phyloP scores from a whole-genome alignment of 352 stramenopile genomes.

The Phytophthora pisi region DNA sequence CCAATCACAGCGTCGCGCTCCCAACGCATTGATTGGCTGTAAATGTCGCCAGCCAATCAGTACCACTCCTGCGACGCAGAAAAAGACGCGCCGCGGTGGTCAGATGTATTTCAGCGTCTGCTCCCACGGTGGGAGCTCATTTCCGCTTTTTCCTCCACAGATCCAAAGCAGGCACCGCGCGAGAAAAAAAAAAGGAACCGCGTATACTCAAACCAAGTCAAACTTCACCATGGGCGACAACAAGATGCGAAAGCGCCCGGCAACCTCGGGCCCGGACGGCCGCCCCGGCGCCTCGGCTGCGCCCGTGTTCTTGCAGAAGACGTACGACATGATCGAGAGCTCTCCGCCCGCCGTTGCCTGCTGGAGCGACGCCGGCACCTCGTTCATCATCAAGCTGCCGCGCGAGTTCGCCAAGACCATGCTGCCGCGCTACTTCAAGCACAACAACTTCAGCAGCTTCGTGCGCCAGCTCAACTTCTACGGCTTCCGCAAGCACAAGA shows the following conservation, averaged over 20 bases:
- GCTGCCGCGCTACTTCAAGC: constrained; percentile 94
- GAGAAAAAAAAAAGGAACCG: constrained; percentile 37
- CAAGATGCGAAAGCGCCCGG: constrained; percentile 43
- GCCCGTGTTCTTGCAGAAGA: constrained; percentile 93
- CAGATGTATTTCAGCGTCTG: constrained; percentile 32
- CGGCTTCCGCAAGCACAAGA: constrained; percentile 94
- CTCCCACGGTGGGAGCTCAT: constrained; percentile 28
- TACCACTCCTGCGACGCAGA: constrained; percentile 2
- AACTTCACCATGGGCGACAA: constrained; percentile 34
- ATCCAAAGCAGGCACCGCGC: constrained; percentile 1
- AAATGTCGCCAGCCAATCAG: constrained; percentile 14
- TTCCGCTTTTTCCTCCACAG: constrained; percentile 31
- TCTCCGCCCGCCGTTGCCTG: constrained; percentile 73
- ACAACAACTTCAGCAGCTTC: constrained; percentile 95
- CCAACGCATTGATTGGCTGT: constrained; percentile 18
- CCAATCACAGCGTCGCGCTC: constrained; percentile 1
- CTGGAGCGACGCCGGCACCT: constrained; percentile 83
- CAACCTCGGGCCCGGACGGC: constrained; percentile 11
- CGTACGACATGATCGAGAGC: constrained; percentile 94
- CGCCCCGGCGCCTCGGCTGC: constrained; percentile 25
- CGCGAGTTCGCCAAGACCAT: constrained; percentile 92
- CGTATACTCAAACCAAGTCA: constrained; percentile 24
- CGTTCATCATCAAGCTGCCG: constrained; percentile 93
- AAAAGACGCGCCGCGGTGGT: constrained; percentile 10
- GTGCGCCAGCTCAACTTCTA: constrained; percentile 95